Conservation (phyloP, 352 stramenopile genomes). For the Aphanomyces astaci region DNA sequence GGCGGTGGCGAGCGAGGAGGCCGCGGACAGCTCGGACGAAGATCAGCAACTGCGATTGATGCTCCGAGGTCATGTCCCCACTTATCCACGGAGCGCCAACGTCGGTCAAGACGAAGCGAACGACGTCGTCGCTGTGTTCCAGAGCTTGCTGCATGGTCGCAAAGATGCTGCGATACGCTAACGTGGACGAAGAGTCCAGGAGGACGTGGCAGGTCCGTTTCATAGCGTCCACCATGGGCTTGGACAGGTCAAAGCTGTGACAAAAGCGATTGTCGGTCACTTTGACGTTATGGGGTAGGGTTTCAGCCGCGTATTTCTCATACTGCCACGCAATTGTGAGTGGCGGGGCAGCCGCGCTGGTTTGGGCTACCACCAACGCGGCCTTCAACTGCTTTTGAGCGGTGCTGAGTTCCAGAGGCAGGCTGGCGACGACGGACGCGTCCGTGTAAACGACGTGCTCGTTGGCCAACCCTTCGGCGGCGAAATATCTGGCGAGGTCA, state of each 20-base stretch:
- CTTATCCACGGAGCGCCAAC: slow-evolving; percentile 5
- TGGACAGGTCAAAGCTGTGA: slow-evolving; percentile 67
- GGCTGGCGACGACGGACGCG: slow-evolving; percentile 28
- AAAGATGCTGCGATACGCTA: slow-evolving; percentile 1
- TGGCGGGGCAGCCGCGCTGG: background rate
- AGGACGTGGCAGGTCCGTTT: background rate
- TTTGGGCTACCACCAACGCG: slow-evolving; percentile 25
- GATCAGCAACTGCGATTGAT: background rate
- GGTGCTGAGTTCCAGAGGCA: slow-evolving; percentile 57
- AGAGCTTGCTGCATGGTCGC: background rate
- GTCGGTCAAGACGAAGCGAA: slow-evolving; percentile 17
- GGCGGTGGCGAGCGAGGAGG: slow-evolving; percentile 11
- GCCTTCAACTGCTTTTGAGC: slow-evolving; percentile 59
- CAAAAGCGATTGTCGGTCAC: slow-evolving; percentile 40
- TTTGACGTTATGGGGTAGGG: background rate
- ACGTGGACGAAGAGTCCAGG: background rate
- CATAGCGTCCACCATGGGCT: slow-evolving; percentile 38
- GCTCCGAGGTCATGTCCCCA: background rate
- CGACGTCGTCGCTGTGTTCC: background rate
- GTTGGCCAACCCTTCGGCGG: slow-evolving; percentile 47
- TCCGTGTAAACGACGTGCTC: slow-evolving; percentile 37
- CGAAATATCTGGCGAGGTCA: slow-evolving; percentile 60
- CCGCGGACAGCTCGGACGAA: slow-evolving; percentile 15
- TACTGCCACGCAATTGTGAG: slow-evolving; percentile 77
- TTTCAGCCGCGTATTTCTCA: slow-evolving; percentile 40